Percentiles rank a stretch among this genome's conserved stretches.
phyloP scores from a whole-genome alignment of 306 rosid species.

The Pterocarpus santalinus region DNA sequence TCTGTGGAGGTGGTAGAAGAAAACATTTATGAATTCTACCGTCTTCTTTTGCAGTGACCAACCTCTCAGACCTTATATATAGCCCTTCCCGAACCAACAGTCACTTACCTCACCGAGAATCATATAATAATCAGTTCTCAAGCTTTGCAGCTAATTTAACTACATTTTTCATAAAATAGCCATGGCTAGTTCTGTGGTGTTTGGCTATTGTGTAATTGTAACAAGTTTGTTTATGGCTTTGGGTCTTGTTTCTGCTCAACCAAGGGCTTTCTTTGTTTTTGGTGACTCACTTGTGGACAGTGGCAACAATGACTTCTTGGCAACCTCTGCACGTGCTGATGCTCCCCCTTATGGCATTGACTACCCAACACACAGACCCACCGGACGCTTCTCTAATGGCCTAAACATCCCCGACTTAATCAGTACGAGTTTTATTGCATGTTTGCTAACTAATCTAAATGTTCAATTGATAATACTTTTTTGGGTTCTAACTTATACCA shows the following conservation, averaged over 20 bases:
- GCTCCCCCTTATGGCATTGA: conserved; percentile 87
- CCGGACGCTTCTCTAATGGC: conserved; percentile 97
- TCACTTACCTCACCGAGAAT: not conserved
- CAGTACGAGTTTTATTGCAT: conserved; percentile 45
- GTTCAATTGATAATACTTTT: not conserved
- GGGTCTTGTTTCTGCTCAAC: conserved; percentile 37
- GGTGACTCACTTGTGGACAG: conserved; percentile 93
- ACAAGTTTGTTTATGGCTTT: conserved; percentile 31
- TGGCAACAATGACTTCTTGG: conserved; percentile 89
- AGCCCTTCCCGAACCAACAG: conserved; percentile 4
- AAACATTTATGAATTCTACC: conserved; percentile 45
- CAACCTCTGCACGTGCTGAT: conserved; percentile 88
- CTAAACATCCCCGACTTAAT: conserved; percentile 83
- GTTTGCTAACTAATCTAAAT: not conserved
- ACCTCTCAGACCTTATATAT: conserved; percentile 29
- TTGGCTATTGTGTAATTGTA: conserved; percentile 4
- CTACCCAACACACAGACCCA: conserved; percentile 70
- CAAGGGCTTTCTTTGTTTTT: conserved; percentile 82
- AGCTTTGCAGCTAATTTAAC: not conserved
- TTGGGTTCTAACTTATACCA: conserved; percentile 17
- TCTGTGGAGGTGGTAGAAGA: conserved; percentile 43
- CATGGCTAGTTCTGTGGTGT: conserved; percentile 46
- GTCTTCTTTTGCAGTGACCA: not conserved
- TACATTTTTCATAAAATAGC: not conserved
- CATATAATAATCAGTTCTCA: not conserved